Percentiles rank a stretch among this genome's conserved stretches.
phyloP scores from a whole-genome alignment of 176 grass and related monocot species.

The Oryza glumipatula region DNA sequence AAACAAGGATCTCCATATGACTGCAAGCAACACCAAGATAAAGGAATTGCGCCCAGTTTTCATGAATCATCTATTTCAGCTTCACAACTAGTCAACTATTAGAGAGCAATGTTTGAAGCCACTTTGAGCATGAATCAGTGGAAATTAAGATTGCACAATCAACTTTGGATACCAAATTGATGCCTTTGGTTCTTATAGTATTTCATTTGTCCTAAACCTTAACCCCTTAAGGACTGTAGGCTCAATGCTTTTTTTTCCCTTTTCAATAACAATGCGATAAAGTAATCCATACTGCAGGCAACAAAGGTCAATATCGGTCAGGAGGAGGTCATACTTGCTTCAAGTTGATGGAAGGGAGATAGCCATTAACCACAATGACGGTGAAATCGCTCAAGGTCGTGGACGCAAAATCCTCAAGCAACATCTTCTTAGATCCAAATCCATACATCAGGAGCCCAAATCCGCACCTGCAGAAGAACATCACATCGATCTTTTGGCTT shows the following conservation, averaged over 20 bases:
- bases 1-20: neutral
- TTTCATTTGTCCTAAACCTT: neutral
- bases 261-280: neutral
- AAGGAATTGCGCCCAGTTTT: neutral
- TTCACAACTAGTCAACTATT: neutral
- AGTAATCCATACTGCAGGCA: neutral
- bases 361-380: slow-evolving; percentile 88
- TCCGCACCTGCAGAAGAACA: slow-evolving; percentile 54
- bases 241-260: neutral
- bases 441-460: slow-evolving; percentile 92
- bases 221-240: neutral
- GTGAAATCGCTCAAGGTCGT: slow-evolving; percentile 65
- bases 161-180: slow-evolving; percentile 1
- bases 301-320: neutral
- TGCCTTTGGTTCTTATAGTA: neutral
- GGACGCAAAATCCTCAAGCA: slow-evolving; percentile 84
- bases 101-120: neutral
- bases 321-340: slow-evolving; percentile 66
- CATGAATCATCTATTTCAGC: slow-evolving; percentile 1
- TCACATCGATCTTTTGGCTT: neutral
- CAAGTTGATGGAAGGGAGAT: slow-evolving; percentile 80
- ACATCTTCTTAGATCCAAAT: slow-evolving; percentile 87
- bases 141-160: slow-evolving; percentile 18
- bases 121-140: neutral
- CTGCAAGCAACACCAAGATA: neutral